Conservation (phyloP, 257 asterid species). For the Penstemon barbatus region DNA sequence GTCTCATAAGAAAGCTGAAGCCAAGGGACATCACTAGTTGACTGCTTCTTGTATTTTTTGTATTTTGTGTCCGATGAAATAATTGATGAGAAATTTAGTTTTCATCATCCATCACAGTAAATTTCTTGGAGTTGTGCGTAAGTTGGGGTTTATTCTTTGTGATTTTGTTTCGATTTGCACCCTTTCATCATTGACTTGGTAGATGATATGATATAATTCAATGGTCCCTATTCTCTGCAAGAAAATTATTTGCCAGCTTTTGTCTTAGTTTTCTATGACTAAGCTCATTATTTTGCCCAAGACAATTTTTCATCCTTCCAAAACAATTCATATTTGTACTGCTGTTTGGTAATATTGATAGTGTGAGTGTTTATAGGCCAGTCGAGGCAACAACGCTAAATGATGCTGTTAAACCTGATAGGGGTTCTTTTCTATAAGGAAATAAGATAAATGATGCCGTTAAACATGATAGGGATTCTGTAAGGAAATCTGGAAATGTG, state of each 20-base stretch:
- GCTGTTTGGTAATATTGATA: too few species aligned
- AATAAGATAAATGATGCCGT: too few species aligned
- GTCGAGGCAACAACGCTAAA: too few species aligned
- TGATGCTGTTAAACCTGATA: too few species aligned
- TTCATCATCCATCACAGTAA: neutral
- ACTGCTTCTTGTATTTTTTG: constrained; percentile 12
- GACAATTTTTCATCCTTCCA: too few species aligned
- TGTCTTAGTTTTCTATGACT: neutral
- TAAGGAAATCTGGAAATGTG: too few species aligned
- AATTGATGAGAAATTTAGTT: constrained; percentile 26
- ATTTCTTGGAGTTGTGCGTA: constrained; percentile 10
- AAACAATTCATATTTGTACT: too few species aligned
- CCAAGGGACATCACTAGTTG: constrained; percentile 40
- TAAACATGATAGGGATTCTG: too few species aligned
- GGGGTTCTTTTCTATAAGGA: too few species aligned
- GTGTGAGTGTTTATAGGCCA: too few species aligned
- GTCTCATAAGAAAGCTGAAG: constrained; percentile 49
- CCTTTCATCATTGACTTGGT: constrained; percentile 10
- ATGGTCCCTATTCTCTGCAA: neutral
- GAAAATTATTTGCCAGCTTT: neutral
- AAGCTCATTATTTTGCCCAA: too few species aligned
- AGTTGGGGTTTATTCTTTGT: constrained; percentile 15
- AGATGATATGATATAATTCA: constrained; percentile 21
- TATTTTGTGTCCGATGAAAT: constrained; percentile 23
- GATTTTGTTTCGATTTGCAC: constrained; percentile 23